These are phyloP conservation scores for Populus ilicifolia DNA, from an alignment of 345 rosid genomes.

Conservation along the genomic window DNA sequence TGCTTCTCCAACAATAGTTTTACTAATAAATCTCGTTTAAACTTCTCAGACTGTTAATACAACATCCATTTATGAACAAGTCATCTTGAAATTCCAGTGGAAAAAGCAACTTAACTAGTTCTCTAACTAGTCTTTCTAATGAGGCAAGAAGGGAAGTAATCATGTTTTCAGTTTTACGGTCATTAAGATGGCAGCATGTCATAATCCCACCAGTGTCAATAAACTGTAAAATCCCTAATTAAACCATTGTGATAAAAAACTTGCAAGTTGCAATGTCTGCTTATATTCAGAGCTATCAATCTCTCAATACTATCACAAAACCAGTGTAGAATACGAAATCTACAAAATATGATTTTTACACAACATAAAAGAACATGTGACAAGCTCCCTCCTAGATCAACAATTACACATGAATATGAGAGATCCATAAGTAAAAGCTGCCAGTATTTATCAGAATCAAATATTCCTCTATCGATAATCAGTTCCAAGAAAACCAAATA, in stretches of 20 bases:
- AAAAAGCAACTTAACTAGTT: background rate
- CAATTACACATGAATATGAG: background rate
- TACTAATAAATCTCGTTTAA: constrained; percentile 61
- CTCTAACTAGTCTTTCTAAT: background rate
- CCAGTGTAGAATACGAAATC: too few relatives aligned
- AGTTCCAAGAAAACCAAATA: background rate
- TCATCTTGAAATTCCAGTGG: background rate
- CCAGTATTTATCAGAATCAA: background rate
- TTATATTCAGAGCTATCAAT: too few relatives aligned
- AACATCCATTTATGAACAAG: background rate
- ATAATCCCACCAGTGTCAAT: too few relatives aligned
- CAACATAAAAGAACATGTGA: background rate
- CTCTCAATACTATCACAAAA: too few relatives aligned
- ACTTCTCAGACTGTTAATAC: constrained; percentile 69
- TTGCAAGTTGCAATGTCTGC: background rate
- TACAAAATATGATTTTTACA: background rate
- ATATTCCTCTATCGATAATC: background rate
- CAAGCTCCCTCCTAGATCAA: constrained; percentile 1
- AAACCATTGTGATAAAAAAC: background rate
- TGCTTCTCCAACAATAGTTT: constrained; percentile 69
- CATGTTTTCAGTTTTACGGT: background rate
- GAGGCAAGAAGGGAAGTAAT: background rate
- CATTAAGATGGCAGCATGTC: background rate
- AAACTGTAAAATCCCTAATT: background rate
- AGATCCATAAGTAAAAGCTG: background rate